Base-by-base conservation (phyloP, 228 moss, liverwort and hornwort species). In the Sphagnum magellanicum region DNA sequence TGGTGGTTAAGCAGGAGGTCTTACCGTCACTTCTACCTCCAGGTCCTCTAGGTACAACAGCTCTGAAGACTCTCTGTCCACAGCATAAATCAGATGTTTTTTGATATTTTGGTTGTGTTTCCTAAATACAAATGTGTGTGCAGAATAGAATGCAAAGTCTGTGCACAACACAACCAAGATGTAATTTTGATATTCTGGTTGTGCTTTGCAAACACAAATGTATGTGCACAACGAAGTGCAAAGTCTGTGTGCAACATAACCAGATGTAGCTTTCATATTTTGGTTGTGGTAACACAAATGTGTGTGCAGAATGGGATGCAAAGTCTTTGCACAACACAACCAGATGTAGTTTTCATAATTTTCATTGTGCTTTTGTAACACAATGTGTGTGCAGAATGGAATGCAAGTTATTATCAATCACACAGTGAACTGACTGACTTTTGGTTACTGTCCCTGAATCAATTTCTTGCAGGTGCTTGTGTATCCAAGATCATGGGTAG, bases 11-110 rank as follows among this genome's bases (percentile, higher is more conserved):
- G 55, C 95, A 95, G 78, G 82, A 83, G 73, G 89, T 92, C 15
- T 67, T 95, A 50, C 95, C 95, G 11, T 87, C 95, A 5, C 77
- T 85, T 74, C 75, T 89, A 11, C 95, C 95, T 50, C 90, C 95
- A 6, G 90, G 92, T 0, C 92, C 87, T 71, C 69, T 95, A 71
- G 92, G 95, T 95, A 81, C 8, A 32, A 32, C 32, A 32, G 32
- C 32, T 32, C 32, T 32, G 32, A 32, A 32, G 3, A 32, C 32
- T 32, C 32, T 32, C 32, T 32, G 32, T 32, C 32, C 32, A 32
- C 32, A 32, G 32, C 32, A 32, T 32, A 32, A 32, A 32, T 32
- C 3, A 3, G 32, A 52, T 60, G 48, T 3, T 4, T 15, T 16
- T 2, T 8, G 1, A 7, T 49, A 6, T 48, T 67, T 16, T 10